phyloP scores from a whole-genome alignment of 2,329 filamentous ascomycete species.

The Aspergillus ochraceoroseus region DNA sequence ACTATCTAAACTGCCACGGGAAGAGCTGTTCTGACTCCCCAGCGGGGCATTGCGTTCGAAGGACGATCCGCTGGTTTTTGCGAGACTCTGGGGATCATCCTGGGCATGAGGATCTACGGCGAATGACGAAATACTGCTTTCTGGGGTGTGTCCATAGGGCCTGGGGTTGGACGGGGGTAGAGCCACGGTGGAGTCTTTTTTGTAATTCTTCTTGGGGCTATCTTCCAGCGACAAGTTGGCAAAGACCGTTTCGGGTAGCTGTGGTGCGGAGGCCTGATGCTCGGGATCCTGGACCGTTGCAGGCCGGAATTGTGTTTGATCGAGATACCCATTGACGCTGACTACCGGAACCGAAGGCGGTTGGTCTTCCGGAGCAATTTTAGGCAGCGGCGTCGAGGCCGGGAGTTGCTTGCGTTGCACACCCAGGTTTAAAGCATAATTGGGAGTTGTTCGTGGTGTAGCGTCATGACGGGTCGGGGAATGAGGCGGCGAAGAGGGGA shows the following conservation, averaged over 20 bases:
- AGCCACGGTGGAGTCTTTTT: conserved; percentile 17
- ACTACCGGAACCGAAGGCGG: conserved; percentile 34
- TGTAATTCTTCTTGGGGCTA: conserved; percentile 16
- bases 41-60: conserved; percentile 25
- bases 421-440: conserved; percentile 19
- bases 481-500: conserved; percentile 36
- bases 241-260: conserved; percentile 26
- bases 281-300: conserved; percentile 27
- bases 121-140: conserved; percentile 37
- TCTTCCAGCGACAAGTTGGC: conserved; percentile 28
- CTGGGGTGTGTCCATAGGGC: conserved; percentile 30
- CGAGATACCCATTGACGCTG: conserved; percentile 28
- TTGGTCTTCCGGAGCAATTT: conserved; percentile 27
- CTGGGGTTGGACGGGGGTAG: conserved; percentile 24
- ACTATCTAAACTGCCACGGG: conserved; percentile 37
- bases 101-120: conserved; percentile 27
- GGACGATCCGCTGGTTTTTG: conserved; percentile 24
- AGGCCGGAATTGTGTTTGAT: conserved; percentile 28
- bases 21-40: conserved; percentile 30
- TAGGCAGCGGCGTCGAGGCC: conserved; percentile 16
- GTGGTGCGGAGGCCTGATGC: conserved; percentile 21
- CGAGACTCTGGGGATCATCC: conserved; percentile 20
- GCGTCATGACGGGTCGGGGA: conserved; percentile 21
- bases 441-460: conserved; percentile 25
- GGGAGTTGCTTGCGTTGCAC: conserved; percentile 28